Evolutionary conservation across 495 filamentous ascomycete species (phyloP), one percentile per base, ranked within the genome.

Genomic region (Hyaloscypha finlandica): DNA sequence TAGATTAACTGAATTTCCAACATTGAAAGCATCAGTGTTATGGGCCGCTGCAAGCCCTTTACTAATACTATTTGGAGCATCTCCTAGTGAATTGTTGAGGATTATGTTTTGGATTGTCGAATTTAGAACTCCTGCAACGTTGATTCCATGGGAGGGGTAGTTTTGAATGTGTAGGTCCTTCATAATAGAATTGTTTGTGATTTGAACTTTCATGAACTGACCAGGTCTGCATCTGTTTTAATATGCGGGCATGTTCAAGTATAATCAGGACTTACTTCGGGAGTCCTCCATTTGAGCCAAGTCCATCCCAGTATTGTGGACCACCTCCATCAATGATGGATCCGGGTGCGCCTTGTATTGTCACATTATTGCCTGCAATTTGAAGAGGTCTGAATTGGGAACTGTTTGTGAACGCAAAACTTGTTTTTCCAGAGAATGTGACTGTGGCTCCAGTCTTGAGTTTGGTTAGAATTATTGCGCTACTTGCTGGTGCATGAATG

Each of bases 1-100:
- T 77, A 83, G 20, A 37, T 62, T 51, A 6, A 62, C 8, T 29
- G 35, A 62, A 51, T 79, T 77, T 30, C 14, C 59, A 63, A 90
- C 77, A 66, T 89, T 86, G 71, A 90, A 90, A 8, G 78, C 87
- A 69, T 89, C 87, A 9, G 88, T 89, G 77, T 89, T 89, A 67
- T 88, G 84, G 52, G 81, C 86, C 22, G 77, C 74, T 22, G 78
- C 54, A 1, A 35, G n/a, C 77, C 76, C 42, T 54, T 65, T 68
- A 25, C 73, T 76, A 16, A 48, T 52, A 39, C 59, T 67, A 65
- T 81, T 81, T 22, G 78, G 74, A 8, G 65, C 67, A 64, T 88
- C 82, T n/a, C 86, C 86, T 19, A 77, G 84, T 0, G 80, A 81
- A 77, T 89, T 88, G 62, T 90, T 83, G 66, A 90, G 81, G 6